Percentiles rank a stretch among this genome's conserved stretches.
Evolutionary conservation across 306 rosid species (phyloP).

Genomic region (Quercus dentata): DNA sequence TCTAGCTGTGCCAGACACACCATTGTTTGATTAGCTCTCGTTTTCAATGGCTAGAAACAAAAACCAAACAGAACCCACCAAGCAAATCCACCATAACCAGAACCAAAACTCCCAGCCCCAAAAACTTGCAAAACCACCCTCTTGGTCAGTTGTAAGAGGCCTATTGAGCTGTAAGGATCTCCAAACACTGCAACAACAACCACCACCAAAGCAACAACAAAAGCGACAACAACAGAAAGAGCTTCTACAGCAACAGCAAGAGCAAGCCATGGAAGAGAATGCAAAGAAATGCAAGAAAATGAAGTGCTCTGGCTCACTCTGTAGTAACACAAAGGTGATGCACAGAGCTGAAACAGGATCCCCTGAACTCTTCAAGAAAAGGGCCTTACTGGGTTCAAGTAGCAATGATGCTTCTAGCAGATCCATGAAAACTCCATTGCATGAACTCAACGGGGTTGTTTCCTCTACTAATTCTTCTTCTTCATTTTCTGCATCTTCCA

Average conservation of each 20-base stretch:
- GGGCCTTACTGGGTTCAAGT: constrained; percentile 41
- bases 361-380: constrained; percentile 66
- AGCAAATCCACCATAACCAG: constrained; percentile 41
- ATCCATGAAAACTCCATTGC: constrained; percentile 65
- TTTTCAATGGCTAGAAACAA: constrained; percentile 62
- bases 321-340: constrained; percentile 79
- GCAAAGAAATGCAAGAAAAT: constrained; percentile 80
- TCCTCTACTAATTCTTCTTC: constrained; percentile 49
- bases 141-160: constrained; percentile 82
- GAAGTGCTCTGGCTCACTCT: constrained; percentile 86
- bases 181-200: constrained; percentile 32
- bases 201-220: constrained; percentile 17
- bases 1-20: not conserved
- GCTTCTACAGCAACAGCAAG: constrained; percentile 43
- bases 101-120: constrained; percentile 50
- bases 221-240: constrained; percentile 38
- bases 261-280: constrained; percentile 53
- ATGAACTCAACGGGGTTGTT: constrained; percentile 55
- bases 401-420: constrained; percentile 55
- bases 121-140: constrained; percentile 63
- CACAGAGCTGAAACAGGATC: constrained; percentile 64
- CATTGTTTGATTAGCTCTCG: not conserved
- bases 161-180: constrained; percentile 60
- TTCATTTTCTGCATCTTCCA: constrained; percentile 57
- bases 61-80: constrained; percentile 46